Base-by-base conservation (phyloP, 441 rosid genomes). In the Euphorbia corollata region DNA sequence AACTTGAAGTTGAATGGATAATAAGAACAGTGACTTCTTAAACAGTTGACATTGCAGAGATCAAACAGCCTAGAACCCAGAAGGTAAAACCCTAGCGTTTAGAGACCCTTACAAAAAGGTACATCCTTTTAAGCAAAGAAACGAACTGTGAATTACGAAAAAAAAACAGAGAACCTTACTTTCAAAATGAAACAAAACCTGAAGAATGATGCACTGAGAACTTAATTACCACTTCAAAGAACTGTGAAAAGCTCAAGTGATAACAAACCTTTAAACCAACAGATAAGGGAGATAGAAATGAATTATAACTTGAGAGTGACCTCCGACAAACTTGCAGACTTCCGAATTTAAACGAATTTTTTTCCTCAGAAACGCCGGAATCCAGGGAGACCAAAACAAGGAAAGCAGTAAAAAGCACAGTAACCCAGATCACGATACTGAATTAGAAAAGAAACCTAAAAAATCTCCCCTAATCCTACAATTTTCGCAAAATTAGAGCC, bases 291-390 rank as follows among this genome's bases (percentile, higher is more conserved):
- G 43, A 56, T n/a, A 55, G 15, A 38, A 30, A 8, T 15, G 18
- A 55, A 12, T 41, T 10, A 8, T 19, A 6, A 55, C 30, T 23
- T 34, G 38, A 1, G 9, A 0, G 41, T 22, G 48, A 15, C 34
- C 73, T 61, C 51, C 67, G 48, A 67, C 58, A 69, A 32, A 48
- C 2, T 45, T 27, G 34, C 63, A 30, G 45, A 63, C 48, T 51
- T 59, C 32, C 38, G 51, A 71, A 55, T 74, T 78, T 68, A 27
- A 27, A 27, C 32, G 32, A 4, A 36, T 3, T 41, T 41, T 41
- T 11, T 75, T n/a, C 39, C 75, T 0, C 71, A 54, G 63, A 78
- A 64, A 78, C 53, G 74, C 75, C 76, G 57, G 77, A 74, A 78
- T 79, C 84, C 75, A 75, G 74, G 81, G 72, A 47, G 70, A 79